Base-by-base conservation (phyloP, 805 yeast genomes). In the Myxozyma vanderwaltii region DNA sequence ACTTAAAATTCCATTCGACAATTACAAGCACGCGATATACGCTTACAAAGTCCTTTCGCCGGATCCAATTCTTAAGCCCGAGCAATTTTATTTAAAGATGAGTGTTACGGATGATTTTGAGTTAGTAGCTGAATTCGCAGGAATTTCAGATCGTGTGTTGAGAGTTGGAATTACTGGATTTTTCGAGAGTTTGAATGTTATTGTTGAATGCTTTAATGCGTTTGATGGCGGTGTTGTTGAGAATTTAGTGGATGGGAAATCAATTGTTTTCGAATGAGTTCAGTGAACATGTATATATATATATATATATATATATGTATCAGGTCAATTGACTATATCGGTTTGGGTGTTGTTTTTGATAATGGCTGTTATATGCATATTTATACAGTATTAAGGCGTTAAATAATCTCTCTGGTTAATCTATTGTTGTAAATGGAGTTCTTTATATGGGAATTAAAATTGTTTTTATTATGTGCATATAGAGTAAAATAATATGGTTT, bases 121-220 rank as follows among this genome's bases (percentile, higher is more conserved):
- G 0, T 75, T 89, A 41, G 59, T 70, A 1, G 80, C 85, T 29
- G 63, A 67, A 1, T 88, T 89, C 65, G 71, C 75, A 6, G 89
- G 90, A 1, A 77, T 78, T 0, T 84, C 88, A 51, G 95, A 88
- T 64, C 76, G 96, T 45, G 85, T 85, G 5, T 79, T 91, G 52
- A 77, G 97, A 62, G 96, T 90, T 4, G 95, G 95, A 7, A 89
- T 88, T 19, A 89, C 90, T 72, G 86, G 86, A 64, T 81, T 88
- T 17, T 76, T 91, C 56, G 96, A 90, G 69, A 86, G 85, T 63
- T 71, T 89, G 56, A 86, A 86, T 68, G 85, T 94, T 0, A 81
- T 88, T 2, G 76, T 90, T 1, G 97, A 91, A 75, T 86, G 95
- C 56, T 76, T 90, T 65, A 95, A 89, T 58, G 87, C 83, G 70